Evolutionary conservation across 345 rosid species (phyloP).

Genomic region (Salix udensis): DNA sequence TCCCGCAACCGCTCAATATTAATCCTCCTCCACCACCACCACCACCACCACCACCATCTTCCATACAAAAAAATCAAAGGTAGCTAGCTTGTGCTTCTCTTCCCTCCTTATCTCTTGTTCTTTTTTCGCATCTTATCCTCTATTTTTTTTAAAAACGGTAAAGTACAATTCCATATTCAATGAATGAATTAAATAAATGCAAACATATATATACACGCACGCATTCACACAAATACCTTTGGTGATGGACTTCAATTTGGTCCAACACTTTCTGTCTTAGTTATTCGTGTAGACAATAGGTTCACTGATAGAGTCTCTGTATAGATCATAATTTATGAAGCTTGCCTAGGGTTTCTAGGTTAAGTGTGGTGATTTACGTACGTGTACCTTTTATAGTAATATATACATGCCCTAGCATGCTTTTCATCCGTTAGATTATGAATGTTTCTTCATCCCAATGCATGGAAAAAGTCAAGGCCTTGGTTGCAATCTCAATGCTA

Average conservation of each 20-base stretch:
- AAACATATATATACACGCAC: conserved; percentile 17
- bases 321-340: conserved; percentile 33
- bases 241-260: conserved; percentile 8
- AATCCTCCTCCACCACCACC: background rate
- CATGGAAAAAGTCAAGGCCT: conserved; percentile 27
- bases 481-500: conserved; percentile 36
- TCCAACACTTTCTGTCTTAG: conserved; percentile 21
- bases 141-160: background rate
- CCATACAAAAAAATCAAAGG: conserved; percentile 22
- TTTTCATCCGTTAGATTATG: conserved; percentile 20
- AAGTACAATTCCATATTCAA: background rate
- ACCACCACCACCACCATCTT: conserved; percentile 3
- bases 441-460: conserved; percentile 23
- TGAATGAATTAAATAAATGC: conserved; percentile 1
- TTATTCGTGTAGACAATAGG: background rate
- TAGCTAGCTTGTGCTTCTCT: conserved; percentile 23
- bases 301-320: background rate
- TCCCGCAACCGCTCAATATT: background rate
- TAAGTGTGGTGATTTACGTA: background rate
- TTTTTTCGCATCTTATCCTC: background rate
- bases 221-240: conserved; percentile 12
- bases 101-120: background rate
- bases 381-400: background rate
- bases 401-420: background rate
- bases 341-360: conserved; percentile 21